Evolutionary conservation across 108 stramenopile genomes (phyloP), one percentile per base, ranked within the genome.

Genomic region (Skeletonema marinoi): DNA sequence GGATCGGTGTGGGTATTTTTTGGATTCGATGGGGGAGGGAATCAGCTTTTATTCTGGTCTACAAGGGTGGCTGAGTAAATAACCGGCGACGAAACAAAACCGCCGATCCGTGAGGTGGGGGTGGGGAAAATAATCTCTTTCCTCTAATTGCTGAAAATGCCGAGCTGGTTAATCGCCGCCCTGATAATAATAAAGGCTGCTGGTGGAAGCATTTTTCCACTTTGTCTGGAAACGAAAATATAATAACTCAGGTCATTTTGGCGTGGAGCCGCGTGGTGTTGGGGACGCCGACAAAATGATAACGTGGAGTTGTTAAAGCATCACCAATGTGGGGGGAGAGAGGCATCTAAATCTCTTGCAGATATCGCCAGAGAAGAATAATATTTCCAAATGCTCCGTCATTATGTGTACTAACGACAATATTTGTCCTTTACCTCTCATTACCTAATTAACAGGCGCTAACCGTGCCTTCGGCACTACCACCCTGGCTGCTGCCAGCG

Each of bases 391-490:
- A 56, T 56, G 54, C 10, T 56, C 9, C 2, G 7, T 0, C 9
- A 56, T 10, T 46, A 25, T 56, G 21, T 56, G 25, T 56, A 56
- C 54, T 56, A 25, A 56, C 25, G 19, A 9, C 25, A 56, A 29
- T 2, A 10, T 10, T 56, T 56, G 25, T 56, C 29, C 29, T 25
- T 56, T 25, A 25, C 54, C n/a, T 16, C 4, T 10, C 54, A 29
- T 25, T 7, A 51, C n/a, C 44, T 16, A 7, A 51, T 21, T 19
- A 56, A 46, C 60, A 86, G 82, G 85, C 68, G 78, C 77, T 78
- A 67, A 83, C 67, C 93, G 93, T 62, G 88, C 86, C 75, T 94
- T 89, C 86, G 88, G 88, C 71, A 78, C 86, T 86, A 84, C 91
- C 59, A 90, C 93, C 71, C 77, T 77, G 68, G 80, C 81, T 46